phyloP scores from a whole-genome alignment of 2,329 filamentous ascomycete species.

The Neurospora crassa region DNA sequence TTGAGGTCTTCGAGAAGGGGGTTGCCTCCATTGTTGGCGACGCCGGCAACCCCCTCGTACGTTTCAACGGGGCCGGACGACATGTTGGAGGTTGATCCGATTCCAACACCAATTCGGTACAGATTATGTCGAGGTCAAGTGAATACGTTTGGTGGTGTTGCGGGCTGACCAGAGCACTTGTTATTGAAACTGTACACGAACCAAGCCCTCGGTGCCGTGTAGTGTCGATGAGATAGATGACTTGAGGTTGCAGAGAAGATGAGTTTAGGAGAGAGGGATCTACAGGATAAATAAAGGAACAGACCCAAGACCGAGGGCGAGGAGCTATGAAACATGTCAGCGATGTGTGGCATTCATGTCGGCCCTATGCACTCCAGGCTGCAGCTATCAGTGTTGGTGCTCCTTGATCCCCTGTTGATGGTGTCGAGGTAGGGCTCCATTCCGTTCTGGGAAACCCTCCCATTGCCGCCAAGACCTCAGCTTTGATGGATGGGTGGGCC shows the following conservation, averaged over 20 bases:
- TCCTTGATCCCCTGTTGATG: neutral
- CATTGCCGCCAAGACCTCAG: conserved; percentile 6
- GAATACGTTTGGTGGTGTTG: neutral
- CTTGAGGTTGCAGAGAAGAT: conserved; percentile 6
- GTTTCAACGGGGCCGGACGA: conserved; percentile 24
- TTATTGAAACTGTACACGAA: neutral
- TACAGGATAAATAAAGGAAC: conserved; percentile 11
- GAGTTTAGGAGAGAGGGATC: conserved; percentile 8
- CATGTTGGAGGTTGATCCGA: conserved; percentile 18
- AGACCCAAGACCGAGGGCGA: neutral
- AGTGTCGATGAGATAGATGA: conserved; percentile 1
- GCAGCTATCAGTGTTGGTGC: neutral
- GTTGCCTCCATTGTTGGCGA: conserved; percentile 39
- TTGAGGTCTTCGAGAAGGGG: conserved; percentile 63
- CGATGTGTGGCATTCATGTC: neutral
- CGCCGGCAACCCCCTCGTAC: conserved; percentile 42
- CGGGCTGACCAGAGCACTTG: neutral
- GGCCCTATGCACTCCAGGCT: neutral
- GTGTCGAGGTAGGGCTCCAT: conserved; percentile 3
- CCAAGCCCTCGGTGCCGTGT: neutral
- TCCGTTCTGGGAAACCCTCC: conserved; percentile 10
- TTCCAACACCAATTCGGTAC: neutral
- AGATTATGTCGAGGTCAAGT: neutral
- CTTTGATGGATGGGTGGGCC: conserved; percentile 5
- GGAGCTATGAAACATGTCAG: neutral